Base-by-base conservation (phyloP, 768 basidiomycete species). In the Suillus subalutaceus region DNA sequence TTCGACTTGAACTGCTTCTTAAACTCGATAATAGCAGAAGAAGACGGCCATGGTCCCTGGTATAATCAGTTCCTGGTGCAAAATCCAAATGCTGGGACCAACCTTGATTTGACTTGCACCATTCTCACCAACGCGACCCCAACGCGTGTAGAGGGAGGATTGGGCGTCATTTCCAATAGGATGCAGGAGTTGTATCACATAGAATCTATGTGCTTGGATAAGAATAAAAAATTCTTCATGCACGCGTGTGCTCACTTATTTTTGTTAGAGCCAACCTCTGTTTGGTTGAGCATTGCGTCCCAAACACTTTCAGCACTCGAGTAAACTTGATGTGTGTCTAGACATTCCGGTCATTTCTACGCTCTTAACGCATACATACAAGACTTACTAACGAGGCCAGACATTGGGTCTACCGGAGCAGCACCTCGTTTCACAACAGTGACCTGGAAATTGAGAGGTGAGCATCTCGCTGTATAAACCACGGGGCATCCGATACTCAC, bases 251-350 rank as follows among this genome's bases (percentile, higher is more conserved):
- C 75, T 55, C 56, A 86, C 85, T 88, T 87, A 71, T 87, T 87
- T 63, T 76, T 74, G 38, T 75, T 73, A 44, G 78, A 79, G 52
- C 80, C 81, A 59, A 87, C 79, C 67, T 87, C 81, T 1, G 87
- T 87, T 71, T 87, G 87, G 72, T 87, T 88, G 63, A 87, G 80
- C 84, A 86, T 87, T 44, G 86, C 86, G 71, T 88, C 87, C 85
- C 85, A 88, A 13, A 81, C 77, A 16, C 72, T 74, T 59, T 82
- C 81, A 6, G 66, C 72, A 48, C 80, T 79, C 38, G 71, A 67
- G 63, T 81, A 85, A 7, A 88, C 86, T 71, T 86, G 80, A 70
- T 87, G 86, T 2, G 85, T 83, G 56, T 74, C 86, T 87, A 70
- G 35, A 23, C 20, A 53, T 26, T 37, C 56, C 16, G 9, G 44